Evolutionary conservation across 129 eudicot genomes (phyloP).

Genomic region (Escallonia herrerae): DNA sequence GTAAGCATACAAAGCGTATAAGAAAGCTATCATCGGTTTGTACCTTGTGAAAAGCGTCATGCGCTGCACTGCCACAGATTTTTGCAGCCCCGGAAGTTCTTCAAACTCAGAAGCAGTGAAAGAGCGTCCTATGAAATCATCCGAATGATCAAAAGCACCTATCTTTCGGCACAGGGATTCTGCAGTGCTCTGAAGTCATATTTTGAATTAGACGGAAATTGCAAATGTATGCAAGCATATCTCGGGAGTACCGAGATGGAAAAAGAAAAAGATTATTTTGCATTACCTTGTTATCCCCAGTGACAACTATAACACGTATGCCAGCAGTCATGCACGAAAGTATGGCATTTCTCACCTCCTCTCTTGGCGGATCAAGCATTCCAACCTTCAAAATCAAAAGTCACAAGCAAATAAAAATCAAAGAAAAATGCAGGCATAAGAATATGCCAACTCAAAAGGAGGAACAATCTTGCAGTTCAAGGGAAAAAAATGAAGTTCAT

Average conservation of each 20-base stretch:
- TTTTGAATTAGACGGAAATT: slow-evolving; percentile 15
- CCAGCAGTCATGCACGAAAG: slow-evolving; percentile 99
- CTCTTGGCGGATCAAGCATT: slow-evolving; percentile 99
- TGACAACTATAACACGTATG: slow-evolving; percentile 95
- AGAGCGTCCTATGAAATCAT: slow-evolving; percentile 76
- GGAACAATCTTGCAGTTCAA: background rate
- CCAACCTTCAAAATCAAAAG: slow-evolving; percentile 53
- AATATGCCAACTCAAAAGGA: slow-evolving; percentile 7
- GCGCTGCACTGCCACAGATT: slow-evolving; percentile 70
- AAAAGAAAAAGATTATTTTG: background rate
- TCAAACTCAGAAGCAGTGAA: slow-evolving; percentile 98
- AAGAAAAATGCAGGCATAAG: background rate
- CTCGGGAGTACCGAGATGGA: background rate
- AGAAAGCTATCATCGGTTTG: no score
- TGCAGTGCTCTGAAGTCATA: slow-evolving; percentile 64
- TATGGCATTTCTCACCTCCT: slow-evolving; percentile 87
- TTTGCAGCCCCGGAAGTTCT: slow-evolving; percentile 75
- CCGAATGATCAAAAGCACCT: slow-evolving; percentile 91
- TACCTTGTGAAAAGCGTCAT: slow-evolving; percentile 91
- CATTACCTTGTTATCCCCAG: slow-evolving; percentile 99
- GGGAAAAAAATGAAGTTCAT: background rate
- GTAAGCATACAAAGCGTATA: no score
- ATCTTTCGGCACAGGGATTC: slow-evolving; percentile 88
- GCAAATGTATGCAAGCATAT: background rate
- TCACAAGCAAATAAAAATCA: background rate